These are phyloP conservation scores for Lodderomyces theae DNA, from an alignment of 1,139 yeast species.

Conservation along the genomic window DNA sequence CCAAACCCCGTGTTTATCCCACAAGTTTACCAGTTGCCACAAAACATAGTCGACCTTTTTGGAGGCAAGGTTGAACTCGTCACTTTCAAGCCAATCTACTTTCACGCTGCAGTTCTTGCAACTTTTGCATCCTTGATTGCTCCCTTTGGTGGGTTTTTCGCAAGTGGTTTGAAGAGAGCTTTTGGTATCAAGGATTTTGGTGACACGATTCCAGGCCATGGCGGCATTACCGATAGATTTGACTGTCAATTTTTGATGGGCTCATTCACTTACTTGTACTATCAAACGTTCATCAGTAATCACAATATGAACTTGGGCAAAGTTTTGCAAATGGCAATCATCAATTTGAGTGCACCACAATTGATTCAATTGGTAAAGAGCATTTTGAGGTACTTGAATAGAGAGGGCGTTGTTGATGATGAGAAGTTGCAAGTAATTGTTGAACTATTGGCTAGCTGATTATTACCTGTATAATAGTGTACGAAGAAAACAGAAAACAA, in stretches of 20 bases:
- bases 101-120: slow-evolving; percentile 83
- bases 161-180: slow-evolving; percentile 96
- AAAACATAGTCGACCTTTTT: slow-evolving; percentile 48
- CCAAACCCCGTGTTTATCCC: slow-evolving; percentile 85
- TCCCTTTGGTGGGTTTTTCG: slow-evolving; percentile 98
- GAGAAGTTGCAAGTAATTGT: slow-evolving; percentile 26
- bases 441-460: slow-evolving; percentile 26
- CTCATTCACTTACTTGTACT: slow-evolving; percentile 86
- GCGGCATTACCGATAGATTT: slow-evolving; percentile 96
- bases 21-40: slow-evolving; percentile 74
- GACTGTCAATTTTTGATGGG: slow-evolving; percentile 99
- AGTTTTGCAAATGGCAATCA: slow-evolving; percentile 70
- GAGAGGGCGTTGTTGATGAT: slow-evolving; percentile 47
- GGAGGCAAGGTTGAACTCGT: slow-evolving; percentile 36
- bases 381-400: slow-evolving; percentile 60
- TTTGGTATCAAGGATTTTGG: slow-evolving; percentile 65
- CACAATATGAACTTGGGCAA: slow-evolving; percentile 70
- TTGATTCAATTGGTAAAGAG: slow-evolving; percentile 61
- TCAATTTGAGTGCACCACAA: slow-evolving; percentile 66
- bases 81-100: slow-evolving; percentile 77
- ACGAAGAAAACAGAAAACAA: no score
- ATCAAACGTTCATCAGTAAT: slow-evolving; percentile 83
- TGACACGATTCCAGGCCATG: slow-evolving; percentile 69
- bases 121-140: slow-evolving; percentile 97
- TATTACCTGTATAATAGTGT: background rate